A percentile compares a stretch with the other conserved stretches of the same genome.
These are phyloP conservation scores for Phytophthora capsici DNA, from an alignment of 352 stramenopile genomes.

Conservation along the genomic window DNA sequence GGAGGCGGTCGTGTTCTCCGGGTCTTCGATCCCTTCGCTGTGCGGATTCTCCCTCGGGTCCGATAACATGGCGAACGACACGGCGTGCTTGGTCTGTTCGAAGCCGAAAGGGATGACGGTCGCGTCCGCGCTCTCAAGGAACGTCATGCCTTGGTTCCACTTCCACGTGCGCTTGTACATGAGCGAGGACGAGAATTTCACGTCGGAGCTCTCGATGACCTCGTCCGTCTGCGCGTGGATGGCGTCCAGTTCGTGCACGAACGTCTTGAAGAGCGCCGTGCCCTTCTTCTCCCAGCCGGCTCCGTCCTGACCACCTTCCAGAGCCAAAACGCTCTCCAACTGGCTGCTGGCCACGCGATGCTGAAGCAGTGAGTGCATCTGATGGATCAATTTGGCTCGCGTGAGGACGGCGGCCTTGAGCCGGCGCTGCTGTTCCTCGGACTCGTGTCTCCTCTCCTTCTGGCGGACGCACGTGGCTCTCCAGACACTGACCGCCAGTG, in stretches of 20 bases:
- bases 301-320: constrained; percentile 10
- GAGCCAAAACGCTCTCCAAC: constrained; percentile 17
- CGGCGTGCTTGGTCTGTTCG: constrained; percentile 17
- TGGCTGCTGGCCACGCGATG: constrained; percentile 19
- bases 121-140: constrained; percentile 30
- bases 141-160: constrained; percentile 23
- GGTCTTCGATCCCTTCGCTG: constrained; percentile 22
- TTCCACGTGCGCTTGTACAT: constrained; percentile 30
- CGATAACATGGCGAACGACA: constrained; percentile 27
- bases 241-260: constrained; percentile 35
- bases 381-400: constrained; percentile 30
- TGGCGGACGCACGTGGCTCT: constrained; percentile 27
- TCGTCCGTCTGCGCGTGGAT: constrained; percentile 36
- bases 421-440: constrained; percentile 29
- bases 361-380: constrained; percentile 35
- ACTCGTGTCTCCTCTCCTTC: constrained; percentile 30
- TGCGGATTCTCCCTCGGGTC: constrained; percentile 28
- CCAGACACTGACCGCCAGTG: constrained; percentile 21
- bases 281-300: constrained; percentile 21
- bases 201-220: constrained; percentile 24
- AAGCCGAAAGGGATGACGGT: constrained; percentile 31
- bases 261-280: constrained; percentile 36
- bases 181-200: constrained; percentile 25
- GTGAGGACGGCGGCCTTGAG: constrained; percentile 31
- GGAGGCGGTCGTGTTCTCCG: constrained; percentile 21